These are phyloP conservation scores for Cladorrhinum sp. DNA, from an alignment of 2,329 filamentous ascomycete genomes.

Conservation along the genomic window DNA sequence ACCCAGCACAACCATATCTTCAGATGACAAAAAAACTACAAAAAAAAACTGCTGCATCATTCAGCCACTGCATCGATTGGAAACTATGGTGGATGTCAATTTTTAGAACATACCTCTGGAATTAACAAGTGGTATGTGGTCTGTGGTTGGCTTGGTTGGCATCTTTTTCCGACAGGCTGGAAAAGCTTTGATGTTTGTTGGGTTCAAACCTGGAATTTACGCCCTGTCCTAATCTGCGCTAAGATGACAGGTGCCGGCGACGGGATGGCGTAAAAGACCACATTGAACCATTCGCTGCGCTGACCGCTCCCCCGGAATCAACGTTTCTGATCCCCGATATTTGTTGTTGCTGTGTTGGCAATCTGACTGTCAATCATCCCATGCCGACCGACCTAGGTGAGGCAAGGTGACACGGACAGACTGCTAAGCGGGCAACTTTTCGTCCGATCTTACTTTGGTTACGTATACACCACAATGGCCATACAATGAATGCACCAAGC, in stretches of 20 bases:
- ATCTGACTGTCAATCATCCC: neutral
- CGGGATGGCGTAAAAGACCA: neutral
- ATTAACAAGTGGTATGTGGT: too few relatives aligned
- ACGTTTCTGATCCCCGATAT: neutral
- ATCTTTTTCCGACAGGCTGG: neutral
- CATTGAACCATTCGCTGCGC: neutral
- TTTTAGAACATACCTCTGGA: neutral
- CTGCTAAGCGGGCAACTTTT: neutral
- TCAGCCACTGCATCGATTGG: conserved; percentile 5
- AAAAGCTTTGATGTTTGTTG: neutral
- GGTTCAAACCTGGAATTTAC: neutral
- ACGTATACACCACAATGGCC: too few relatives aligned
- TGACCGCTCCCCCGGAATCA: neutral
- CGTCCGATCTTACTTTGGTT: neutral
- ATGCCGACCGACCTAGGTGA: neutral
- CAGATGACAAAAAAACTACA: too few relatives aligned
- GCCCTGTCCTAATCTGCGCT: neutral
- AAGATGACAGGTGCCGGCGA: neutral
- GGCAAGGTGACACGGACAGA: neutral
- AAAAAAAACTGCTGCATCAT: conserved; percentile 2
- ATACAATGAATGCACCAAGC: neutral
- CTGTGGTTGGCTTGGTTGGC: neutral
- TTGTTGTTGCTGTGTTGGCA: neutral
- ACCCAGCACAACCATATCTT: conserved; percentile 5
- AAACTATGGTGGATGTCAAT: neutral